Percentiles rank a stretch among this genome's conserved stretches.
Evolutionary conservation across 2,329 filamentous ascomycete genomes (phyloP).

Genomic region (Fusarium solani-melongenae): DNA sequence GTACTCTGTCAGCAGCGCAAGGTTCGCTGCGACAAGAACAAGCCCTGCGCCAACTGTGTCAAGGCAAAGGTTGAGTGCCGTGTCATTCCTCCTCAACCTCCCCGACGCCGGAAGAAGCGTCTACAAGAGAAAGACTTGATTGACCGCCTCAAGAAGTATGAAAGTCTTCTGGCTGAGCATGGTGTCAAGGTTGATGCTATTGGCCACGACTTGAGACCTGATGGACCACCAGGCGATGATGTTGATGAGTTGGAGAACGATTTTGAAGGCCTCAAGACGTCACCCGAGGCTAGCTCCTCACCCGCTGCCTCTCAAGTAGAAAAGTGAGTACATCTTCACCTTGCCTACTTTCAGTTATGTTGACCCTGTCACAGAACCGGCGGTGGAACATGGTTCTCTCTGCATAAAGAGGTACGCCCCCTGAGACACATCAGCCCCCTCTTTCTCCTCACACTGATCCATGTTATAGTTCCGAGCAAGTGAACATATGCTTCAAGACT

Average conservation of each 20-base stretch:
- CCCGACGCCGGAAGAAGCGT: conserved; percentile 69
- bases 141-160: conserved; percentile 76
- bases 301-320: conserved; percentile 44
- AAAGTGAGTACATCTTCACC: conserved; percentile 36
- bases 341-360: not conserved
- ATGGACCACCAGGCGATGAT: conserved; percentile 56
- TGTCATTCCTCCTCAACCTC: conserved; percentile 66
- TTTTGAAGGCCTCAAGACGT: conserved; percentile 65
- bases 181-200: conserved; percentile 77
- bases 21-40: conserved; percentile 78
- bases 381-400: conserved; percentile 58
- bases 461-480: conserved; percentile 59
- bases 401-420: conserved; percentile 61
- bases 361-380: conserved; percentile 28
- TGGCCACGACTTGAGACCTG: conserved; percentile 56
- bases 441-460: conserved; percentile 10
- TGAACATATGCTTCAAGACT: conserved; percentile 61
- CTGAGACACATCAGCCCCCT: not conserved
- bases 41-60: conserved; percentile 77
- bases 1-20: conserved; percentile 81
- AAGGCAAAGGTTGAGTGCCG: conserved; percentile 71
- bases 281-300: conserved; percentile 57
- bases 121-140: conserved; percentile 78
- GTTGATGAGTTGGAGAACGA: conserved; percentile 67
- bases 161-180: conserved; percentile 72